Evolutionary conservation across 805 yeast species (phyloP).

Genomic region (Suhomyces kilbournensis): DNA sequence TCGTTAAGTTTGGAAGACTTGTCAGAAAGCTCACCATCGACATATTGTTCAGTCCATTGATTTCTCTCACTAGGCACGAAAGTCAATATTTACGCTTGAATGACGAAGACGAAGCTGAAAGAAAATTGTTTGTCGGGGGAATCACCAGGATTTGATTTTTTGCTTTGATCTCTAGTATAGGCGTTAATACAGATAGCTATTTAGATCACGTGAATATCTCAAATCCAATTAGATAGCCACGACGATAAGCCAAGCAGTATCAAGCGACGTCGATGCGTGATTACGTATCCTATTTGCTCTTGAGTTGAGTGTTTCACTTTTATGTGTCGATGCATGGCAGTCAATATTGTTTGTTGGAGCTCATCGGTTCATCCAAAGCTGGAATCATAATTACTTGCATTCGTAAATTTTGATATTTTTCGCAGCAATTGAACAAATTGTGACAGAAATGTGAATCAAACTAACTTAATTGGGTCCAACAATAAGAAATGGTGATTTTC

Average conservation of each 20-base stretch:
- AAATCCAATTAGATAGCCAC: too few relatives aligned
- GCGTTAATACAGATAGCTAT: not conserved
- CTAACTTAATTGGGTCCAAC: too few relatives aligned
- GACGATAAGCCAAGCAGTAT: too few relatives aligned
- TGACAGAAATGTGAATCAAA: too few relatives aligned
- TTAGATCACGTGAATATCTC: not conserved
- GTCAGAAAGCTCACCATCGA: constrained; percentile 21
- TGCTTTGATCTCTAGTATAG: not conserved
- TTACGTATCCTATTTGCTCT: too few relatives aligned
- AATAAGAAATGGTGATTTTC: too few relatives aligned
- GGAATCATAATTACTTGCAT: not conserved
- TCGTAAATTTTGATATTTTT: not conserved
- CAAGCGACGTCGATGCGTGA: too few relatives aligned
- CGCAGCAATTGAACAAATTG: not conserved
- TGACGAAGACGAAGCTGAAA: constrained; percentile 20
- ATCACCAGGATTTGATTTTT: constrained; percentile 19
- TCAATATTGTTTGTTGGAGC: too few relatives aligned
- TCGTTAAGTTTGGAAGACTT: constrained; percentile 9
- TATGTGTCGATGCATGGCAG: too few relatives aligned
- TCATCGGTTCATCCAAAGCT: not conserved
- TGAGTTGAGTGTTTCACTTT: not conserved
- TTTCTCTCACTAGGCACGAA: constrained; percentile 14
- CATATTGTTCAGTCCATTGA: constrained; percentile 25
- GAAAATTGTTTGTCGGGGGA: constrained; percentile 27
- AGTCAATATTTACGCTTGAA: constrained; percentile 18